Percentiles rank a stretch among this genome's conserved stretches.
Evolutionary conservation across 2,329 filamentous ascomycete species (phyloP).

Genomic region (Chaetomium sp.): DNA sequence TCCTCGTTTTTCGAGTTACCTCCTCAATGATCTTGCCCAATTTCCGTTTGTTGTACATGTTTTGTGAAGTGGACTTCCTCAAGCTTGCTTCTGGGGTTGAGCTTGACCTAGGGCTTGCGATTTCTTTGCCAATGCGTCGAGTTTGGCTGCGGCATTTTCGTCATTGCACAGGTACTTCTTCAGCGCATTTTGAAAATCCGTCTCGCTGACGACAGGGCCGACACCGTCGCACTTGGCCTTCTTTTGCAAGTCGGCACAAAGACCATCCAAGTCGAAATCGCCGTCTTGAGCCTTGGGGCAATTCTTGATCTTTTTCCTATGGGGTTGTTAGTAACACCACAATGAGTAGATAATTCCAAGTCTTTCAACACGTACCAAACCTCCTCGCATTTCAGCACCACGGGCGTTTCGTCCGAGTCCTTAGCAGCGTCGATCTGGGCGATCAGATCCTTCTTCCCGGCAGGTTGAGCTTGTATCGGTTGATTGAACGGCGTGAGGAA

Average conservation of each 20-base stretch:
- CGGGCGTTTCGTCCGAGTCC: constrained; percentile 58
- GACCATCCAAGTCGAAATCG: constrained; percentile 86
- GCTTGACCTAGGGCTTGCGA: too few species aligned
- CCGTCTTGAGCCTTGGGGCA: constrained; percentile 84
- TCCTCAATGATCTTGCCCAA: too few species aligned
- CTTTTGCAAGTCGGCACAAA: constrained; percentile 87
- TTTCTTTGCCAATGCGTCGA: too few species aligned
- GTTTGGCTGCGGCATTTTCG: neutral
- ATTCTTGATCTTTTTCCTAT: constrained; percentile 81
- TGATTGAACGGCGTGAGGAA: constrained; percentile 77
- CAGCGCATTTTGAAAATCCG: constrained; percentile 78
- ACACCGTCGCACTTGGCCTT: constrained; percentile 93
- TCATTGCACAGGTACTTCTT: constrained; percentile 50
- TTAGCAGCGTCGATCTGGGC: constrained; percentile 71
- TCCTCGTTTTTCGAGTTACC: too few species aligned
- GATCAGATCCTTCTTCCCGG: constrained; percentile 63
- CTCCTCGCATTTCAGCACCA: constrained; percentile 74
- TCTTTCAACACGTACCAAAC: constrained; percentile 65
- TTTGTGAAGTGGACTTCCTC: too few species aligned
- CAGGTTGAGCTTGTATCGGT: constrained; percentile 34
- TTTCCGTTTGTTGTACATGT: too few species aligned
- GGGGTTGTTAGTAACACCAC: constrained; percentile 35
- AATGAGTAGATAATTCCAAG: neutral
- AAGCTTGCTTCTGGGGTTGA: too few species aligned
- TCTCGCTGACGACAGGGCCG: constrained; percentile 82